These are phyloP conservation scores for Trichoderma sp. DNA, from an alignment of 2,329 filamentous ascomycete genomes.

Conservation along the genomic window DNA sequence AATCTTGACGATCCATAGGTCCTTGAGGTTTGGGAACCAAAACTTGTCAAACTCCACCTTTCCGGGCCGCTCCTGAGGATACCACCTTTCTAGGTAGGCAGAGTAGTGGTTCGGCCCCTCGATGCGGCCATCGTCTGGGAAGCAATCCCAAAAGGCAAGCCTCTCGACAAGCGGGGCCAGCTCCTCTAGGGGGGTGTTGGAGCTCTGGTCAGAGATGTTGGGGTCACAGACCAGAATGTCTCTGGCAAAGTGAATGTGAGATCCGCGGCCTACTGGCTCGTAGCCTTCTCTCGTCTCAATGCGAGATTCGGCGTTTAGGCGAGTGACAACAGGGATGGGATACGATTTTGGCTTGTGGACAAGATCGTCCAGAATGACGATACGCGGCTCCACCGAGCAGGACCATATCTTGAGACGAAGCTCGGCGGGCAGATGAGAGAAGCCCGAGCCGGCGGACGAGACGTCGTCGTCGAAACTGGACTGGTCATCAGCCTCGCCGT, in stretches of 20 bases:
- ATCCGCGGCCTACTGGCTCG: conserved; percentile 35
- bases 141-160: conserved; percentile 40
- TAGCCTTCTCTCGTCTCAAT: conserved; percentile 35
- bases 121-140: conserved; percentile 37
- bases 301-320: conserved; percentile 37
- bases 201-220: conserved; percentile 34
- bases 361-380: conserved; percentile 37
- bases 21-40: conserved; percentile 39
- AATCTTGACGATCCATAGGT: conserved; percentile 40
- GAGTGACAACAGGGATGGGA: conserved; percentile 36
- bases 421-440: conserved; percentile 35
- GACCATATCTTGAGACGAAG: conserved; percentile 39
- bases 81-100: conserved; percentile 34
- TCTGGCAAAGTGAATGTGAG: conserved; percentile 36
- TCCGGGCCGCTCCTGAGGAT: conserved; percentile 31
- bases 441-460: conserved; percentile 22
- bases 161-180: conserved; percentile 35
- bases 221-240: conserved; percentile 40
- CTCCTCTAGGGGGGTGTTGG: conserved; percentile 33
- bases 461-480: conserved; percentile 1
- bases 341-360: conserved; percentile 31
- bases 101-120: conserved; percentile 35
- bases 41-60: conserved; percentile 37
- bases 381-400: conserved; percentile 36
- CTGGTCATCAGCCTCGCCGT: conserved; percentile 15